phyloP scores from a whole-genome alignment of 352 stramenopile genomes.

The Globisporangium perplexum region DNA sequence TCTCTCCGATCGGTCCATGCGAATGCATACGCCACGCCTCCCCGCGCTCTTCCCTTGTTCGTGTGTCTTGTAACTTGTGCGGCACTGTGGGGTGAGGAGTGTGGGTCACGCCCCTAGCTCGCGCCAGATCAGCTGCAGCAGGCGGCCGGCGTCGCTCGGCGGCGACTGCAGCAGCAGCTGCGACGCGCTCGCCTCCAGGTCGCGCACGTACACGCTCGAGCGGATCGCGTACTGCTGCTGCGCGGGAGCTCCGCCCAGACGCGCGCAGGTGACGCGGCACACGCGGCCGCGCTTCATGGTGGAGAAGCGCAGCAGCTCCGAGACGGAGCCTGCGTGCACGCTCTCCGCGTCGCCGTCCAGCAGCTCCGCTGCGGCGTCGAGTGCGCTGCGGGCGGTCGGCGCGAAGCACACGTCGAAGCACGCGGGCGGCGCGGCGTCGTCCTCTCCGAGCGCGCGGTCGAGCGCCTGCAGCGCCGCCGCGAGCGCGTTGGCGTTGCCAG shows the following conservation, averaged over 20 bases:
- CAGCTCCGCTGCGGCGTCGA: constrained; percentile 23
- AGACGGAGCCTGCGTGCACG: background rate
- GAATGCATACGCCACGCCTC: constrained; percentile 2
- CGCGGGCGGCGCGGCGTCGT: constrained; percentile 6
- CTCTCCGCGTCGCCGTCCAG: constrained; percentile 16
- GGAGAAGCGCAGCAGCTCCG: constrained; percentile 54
- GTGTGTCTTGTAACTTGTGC: background rate
- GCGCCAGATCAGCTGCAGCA: constrained; percentile 7
- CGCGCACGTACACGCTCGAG: constrained; percentile 24
- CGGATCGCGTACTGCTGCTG: constrained; percentile 8
- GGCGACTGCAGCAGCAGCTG: constrained; percentile 5
- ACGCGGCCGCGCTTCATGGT: constrained; percentile 22
- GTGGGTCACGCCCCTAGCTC: too few species aligned
- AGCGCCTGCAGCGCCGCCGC: constrained; percentile 9
- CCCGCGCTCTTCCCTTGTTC: background rate
- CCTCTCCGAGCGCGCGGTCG: constrained; percentile 10
- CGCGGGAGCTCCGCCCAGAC: too few species aligned
- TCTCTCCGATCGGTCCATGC: constrained; percentile 6
- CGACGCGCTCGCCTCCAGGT: constrained; percentile 16
- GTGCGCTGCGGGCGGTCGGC: constrained; percentile 11
- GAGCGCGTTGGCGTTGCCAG: background rate
- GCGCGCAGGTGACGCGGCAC: constrained; percentile 32
- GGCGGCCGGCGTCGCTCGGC: background rate
- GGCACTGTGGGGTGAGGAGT: too few species aligned
- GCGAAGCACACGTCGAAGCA: constrained; percentile 52